Base-by-base conservation (phyloP, 345 rosid genomes). In the Camelina neglecta region DNA sequence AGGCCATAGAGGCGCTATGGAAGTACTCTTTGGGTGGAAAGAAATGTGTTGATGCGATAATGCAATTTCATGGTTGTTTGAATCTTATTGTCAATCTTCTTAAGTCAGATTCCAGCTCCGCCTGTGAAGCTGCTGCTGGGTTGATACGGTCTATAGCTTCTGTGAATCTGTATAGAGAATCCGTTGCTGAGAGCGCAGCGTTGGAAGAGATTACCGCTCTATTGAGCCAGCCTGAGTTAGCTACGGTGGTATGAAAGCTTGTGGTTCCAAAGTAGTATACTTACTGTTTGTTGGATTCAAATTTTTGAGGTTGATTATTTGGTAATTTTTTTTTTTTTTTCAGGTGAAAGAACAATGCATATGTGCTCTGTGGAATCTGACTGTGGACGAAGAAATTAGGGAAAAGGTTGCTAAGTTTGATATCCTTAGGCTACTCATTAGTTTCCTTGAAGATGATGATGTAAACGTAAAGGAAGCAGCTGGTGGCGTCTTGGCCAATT, bases 51-150 rank as follows among this genome's bases (percentile, higher is more conserved):
- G 97, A 93, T 82, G 81, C 78, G 8, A 85, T 93, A 21, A 83
- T 91, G 90, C 90, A 85, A 81, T 91, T 87, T 74, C 84, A 80
- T 59, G 96, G 97, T 16, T 91, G 96, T 81, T 38, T 90, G 73
- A 87, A 86, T 81, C 97, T 93, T 24, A 84, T 74, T 4, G 79
- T 90, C 18, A 85, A 80, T 81, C 93, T 93, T 84, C 94, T 91
- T 16, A 87, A 75, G 54, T 91, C 98, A 0, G 86, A 91, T 47
- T 82, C 91, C 4, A 83, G 69, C 66, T 75, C 86, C 55, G 33
- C 94, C 16, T 78, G 86, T 66, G 93, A 91, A 81, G 96, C 93
- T 75, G 96, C 98, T 73, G 94, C 97, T 1, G 98, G 98, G 33
- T 86, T 93, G 8, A 67, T 93, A 62, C 83, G 93, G 54, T 82